Evolutionary conservation across 176 grass and related monocot species (phyloP), one percentile per base, ranked within the genome.

Genomic region (Rhipidocladum racemiflorum): DNA sequence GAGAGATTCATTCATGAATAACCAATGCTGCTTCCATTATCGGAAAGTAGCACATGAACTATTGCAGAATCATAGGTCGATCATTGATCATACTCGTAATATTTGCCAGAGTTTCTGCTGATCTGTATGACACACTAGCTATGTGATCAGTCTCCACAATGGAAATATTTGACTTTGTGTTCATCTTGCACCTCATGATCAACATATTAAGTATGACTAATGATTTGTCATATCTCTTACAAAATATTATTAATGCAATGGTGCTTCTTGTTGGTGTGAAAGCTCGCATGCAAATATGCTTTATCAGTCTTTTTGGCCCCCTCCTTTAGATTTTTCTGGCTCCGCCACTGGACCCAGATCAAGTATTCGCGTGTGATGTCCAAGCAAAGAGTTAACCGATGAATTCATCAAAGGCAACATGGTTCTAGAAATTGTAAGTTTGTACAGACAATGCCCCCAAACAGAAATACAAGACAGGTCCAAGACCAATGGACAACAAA

Each of bases 81-180:
- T 75, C 39, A 36, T 35, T 56, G 3, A 85, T 72, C 84, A 71
- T 91, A 91, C 87, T 78, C 20, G 61, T 60, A 87, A 87, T 71
- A 82, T 84, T 79, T 61, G 78, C 75, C 3, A 73, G 72, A 81
- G 75, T 88, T 61, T 97, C 94, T 55, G 81, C 66, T 42, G 69
- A 80, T 85, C 72, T 92, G 74, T 82, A 83, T 48, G 87, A 73
- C 34, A 82, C 17, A 32, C 72, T 89, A 71, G 85, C 83, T 50
- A 89, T 72, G 7, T 27, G 80, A 77, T 88, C 84, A 57, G 60
- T 79, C 87, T 94, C 92, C 24, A 39, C 73, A n/a, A n/a, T n/a
- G n/a, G n/a, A n/a, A n/a, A n/a, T n/a, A n/a, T n/a, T n/a, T n/a
- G n/a, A n/a, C n/a, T n/a, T n/a, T n/a, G n/a, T n/a, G n/a, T n/a